Conservation (phyloP, 495 filamentous ascomycete genomes). For the Trichoderma erinaceum region DNA sequence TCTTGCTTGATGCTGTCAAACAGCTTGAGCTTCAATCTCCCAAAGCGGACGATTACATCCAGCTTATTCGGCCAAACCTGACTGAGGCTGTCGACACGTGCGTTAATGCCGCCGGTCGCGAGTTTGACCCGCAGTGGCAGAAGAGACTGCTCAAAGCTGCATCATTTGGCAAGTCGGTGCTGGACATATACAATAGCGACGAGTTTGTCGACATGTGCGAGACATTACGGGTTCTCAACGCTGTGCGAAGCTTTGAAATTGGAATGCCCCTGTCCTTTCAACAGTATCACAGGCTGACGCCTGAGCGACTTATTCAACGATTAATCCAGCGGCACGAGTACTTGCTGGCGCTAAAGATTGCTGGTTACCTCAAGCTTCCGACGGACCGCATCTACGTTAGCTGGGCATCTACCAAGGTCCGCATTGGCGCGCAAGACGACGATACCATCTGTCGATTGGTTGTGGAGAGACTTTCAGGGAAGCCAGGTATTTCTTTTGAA, state of each 20-base stretch:
- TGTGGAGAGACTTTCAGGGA: conserved; percentile 77
- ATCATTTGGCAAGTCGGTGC: conserved; percentile 92
- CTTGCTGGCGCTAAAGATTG: conserved; percentile 81
- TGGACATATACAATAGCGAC: conserved; percentile 93
- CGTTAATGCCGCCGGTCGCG: conserved; percentile 83
- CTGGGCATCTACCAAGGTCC: conserved; percentile 94
- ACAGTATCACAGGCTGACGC: conserved; percentile 77
- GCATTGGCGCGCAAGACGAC: conserved; percentile 75
- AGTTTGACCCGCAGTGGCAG: conserved; percentile 86
- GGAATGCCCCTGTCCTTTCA: conserved; percentile 90
- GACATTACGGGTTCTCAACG: conserved; percentile 84
- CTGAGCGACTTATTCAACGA: conserved; percentile 77
- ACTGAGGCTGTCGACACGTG: conserved; percentile 90
- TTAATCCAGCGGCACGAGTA: conserved; percentile 88
- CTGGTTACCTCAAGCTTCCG: conserved; percentile 78
- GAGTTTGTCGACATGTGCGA: conserved; percentile 99
- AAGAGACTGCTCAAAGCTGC: conserved; percentile 92
- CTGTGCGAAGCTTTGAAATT: conserved; percentile 82
- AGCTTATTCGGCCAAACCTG: conserved; percentile 78
- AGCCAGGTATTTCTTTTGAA: conserved; percentile 90
- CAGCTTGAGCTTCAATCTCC: conserved; percentile 90
- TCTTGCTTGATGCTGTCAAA: conserved; percentile 85
- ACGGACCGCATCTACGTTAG: conserved; percentile 90
- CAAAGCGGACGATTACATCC: conserved; percentile 96
- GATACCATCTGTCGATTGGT: conserved; percentile 81